Conservation (phyloP, 2,329 filamentous ascomycete genomes). For the Hymenoscyphus linearis region DNA sequence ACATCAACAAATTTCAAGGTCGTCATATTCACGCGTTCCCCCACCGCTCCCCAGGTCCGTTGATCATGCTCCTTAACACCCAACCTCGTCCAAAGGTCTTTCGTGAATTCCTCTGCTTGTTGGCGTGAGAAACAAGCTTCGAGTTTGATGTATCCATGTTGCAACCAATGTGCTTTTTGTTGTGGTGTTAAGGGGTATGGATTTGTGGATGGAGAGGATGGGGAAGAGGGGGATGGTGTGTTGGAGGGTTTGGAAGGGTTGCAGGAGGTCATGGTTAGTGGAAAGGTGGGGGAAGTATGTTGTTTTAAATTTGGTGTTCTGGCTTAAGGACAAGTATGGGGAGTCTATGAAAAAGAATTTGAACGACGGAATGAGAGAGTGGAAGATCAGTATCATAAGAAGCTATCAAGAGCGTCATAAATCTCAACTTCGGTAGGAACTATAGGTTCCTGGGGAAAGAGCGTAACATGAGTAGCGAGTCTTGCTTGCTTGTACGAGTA, state of each 20-base stretch:
- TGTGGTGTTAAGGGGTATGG: slow-evolving; percentile 35
- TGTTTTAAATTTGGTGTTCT: too few species aligned
- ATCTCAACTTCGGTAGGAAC: too few species aligned
- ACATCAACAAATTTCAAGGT: neutral
- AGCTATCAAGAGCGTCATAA: too few species aligned
- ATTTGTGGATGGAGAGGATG: neutral
- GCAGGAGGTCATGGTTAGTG: neutral
- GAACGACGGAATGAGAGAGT: too few species aligned
- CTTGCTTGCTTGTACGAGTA: too few species aligned
- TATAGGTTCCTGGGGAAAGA: too few species aligned
- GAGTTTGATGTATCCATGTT: slow-evolving; percentile 51
- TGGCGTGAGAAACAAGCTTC: slow-evolving; percentile 45
- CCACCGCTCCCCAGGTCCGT: slow-evolving; percentile 54
- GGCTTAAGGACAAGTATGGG: too few species aligned
- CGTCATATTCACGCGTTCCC: slow-evolving; percentile 27
- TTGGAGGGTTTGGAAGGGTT: neutral
- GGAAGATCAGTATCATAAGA: too few species aligned
- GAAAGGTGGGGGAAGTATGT: neutral
- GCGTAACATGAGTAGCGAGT: neutral
- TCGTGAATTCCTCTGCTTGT: slow-evolving; percentile 43
- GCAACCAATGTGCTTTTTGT: slow-evolving; percentile 48
- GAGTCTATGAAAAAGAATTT: too few species aligned
- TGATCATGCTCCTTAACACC: slow-evolving; percentile 60
- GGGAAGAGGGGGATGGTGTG: neutral
- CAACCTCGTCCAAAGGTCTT: slow-evolving; percentile 56